Base-by-base conservation (phyloP, 129 eudicot genomes). In the Chrysanthemum seticuspe region DNA sequence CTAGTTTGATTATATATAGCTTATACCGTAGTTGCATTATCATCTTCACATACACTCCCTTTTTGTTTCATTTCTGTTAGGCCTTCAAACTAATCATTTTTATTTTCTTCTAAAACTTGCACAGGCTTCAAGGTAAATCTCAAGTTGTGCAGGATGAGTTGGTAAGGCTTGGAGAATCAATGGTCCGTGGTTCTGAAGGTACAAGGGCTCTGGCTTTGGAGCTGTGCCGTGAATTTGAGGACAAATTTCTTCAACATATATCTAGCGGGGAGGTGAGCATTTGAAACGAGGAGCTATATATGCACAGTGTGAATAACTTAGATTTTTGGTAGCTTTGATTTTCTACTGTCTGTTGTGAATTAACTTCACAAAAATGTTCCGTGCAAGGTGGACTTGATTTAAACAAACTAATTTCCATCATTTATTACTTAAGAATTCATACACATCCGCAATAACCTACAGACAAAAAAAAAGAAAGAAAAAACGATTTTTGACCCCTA, bases 171-270 rank as follows among this genome's bases (percentile, higher is more conserved):
- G 98, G 98, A 74, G 98, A 94, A 73, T 83, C 82, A 68, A 94
- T 94, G 98, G 97, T 94, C 73, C 67, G 72, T 51, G 87, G 96
- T 80, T 31, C 91, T 58, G 97, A 94, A 85, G 98, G 98, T 31
- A 94, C 98, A 62, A 79, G 84, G 67, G 98, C 98, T 36, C 84
- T 94, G 86, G 98, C 98, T n/a, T 81, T 94, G 77, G 97, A 94
- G 70, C 97, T 94, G 73, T 94, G 98, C 82, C 97, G 98, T 72
- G 99, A 94, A 78, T 94, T 94, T 76, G 99, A 94, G 82, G 99
- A 94, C 74, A 90, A 78, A 75, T 94, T 94, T 86, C 89, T 94
- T 74, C 96, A 82, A 81, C 99, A 94, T 68, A 85, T 94, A 13
- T 86, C 85, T 75, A 85, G 89, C 12, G 97, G 99, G 68, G 99